A percentile compares a stretch with the other conserved stretches of the same genome.
Evolutionary conservation across 2,329 filamentous ascomycete genomes (phyloP).

Genomic region (Aspergillus aculeatinus): DNA sequence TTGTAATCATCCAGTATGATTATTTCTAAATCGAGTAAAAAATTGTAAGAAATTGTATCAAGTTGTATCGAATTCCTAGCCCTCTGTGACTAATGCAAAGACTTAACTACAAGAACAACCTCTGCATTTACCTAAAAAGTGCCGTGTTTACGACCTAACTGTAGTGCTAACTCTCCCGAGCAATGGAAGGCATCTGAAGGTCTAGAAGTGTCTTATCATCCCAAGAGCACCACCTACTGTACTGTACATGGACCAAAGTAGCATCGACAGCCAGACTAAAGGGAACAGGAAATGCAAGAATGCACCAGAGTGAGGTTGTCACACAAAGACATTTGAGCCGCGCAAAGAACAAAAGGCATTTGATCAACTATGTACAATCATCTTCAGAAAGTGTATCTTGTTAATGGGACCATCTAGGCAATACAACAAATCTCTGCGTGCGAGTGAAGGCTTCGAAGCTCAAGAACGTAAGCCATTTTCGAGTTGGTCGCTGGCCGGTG

Average conservation of each 20-base stretch:
- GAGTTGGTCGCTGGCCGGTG: constrained; percentile 14
- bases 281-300: too few relatives aligned
- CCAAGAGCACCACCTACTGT: background rate
- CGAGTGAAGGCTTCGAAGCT: background rate
- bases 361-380: too few relatives aligned
- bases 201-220: background rate
- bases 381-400: too few relatives aligned
- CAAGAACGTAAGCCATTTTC: background rate
- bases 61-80: background rate
- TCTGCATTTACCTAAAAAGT: background rate
- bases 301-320: too few relatives aligned
- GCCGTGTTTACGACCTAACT: background rate
- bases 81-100: background rate
- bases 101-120: background rate
- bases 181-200: background rate
- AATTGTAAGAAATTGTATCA: background rate
- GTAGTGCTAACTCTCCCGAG: background rate
- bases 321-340: too few relatives aligned
- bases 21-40: background rate
- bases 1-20: background rate
- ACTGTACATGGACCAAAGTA: too few relatives aligned
- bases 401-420: too few relatives aligned
- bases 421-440: background rate
- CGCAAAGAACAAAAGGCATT: too few relatives aligned
- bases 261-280: too few relatives aligned